Base-by-base conservation (phyloP, 139 green algal species). In the Picochlorum sp. region DNA sequence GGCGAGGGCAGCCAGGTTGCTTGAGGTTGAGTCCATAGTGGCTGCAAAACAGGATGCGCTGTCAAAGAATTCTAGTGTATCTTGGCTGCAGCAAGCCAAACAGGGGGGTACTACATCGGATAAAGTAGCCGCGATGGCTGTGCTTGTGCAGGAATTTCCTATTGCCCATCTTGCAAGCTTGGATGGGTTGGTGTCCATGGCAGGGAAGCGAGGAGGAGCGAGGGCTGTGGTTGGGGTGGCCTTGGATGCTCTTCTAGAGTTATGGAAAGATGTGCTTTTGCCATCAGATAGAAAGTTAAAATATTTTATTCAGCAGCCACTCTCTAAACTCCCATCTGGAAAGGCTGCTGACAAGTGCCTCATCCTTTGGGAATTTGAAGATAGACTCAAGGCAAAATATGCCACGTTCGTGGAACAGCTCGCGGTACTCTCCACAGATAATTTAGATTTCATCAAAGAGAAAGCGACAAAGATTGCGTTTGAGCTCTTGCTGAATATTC, bases 391-490 rank as follows among this genome's bases (percentile, higher is more conserved):
- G 81, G 72, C 77, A 64, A 75, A 78, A 24, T 94, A 91, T 51
- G 74, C 66, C 21, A 21, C 65, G 8, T 89, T 91, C 65, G 58
- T 94, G 60, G 57, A 73, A 15, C 55, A 65, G 3, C 68, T 97
- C 47, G 86, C 96, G 63, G 74, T 82, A 57, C 52, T 51, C 49
- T 82, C 67, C 47, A 82, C 71, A 11, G 88, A 95, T 76, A 88
- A 85, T 65, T 76, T 97, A 45, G 82, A 92, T 8, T 95, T 81
- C 54, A 13, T 94, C 20, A 93, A 92, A 66, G 84, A 95, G 44
- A 79, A 82, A 57, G 77, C 84, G 1, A 45, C 85, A 9, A 87
- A 87, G 66, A 66, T 65, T 9, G 23, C 72, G 23, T 82, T 60
- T 47, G 71, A 78, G 44, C 71, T 88, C 60, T 73, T 87, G 4